Percentiles rank a stretch among this genome's conserved stretches.
Evolutionary conservation across 768 basidiomycete genomes (phyloP).

Genomic region (Chalciporus piperatus): DNA sequence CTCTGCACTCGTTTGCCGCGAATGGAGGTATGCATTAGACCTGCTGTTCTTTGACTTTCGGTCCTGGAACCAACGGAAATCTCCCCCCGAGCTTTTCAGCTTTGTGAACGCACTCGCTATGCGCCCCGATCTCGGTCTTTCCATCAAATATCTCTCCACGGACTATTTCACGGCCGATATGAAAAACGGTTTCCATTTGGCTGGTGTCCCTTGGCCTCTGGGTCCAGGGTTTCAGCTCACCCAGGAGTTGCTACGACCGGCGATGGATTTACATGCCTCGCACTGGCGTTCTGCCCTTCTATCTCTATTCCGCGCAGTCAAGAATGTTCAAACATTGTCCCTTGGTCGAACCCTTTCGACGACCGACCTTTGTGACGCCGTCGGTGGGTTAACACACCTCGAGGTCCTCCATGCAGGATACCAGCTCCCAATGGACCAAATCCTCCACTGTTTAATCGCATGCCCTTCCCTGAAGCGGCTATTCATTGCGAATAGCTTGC

Average conservation of each 20-base stretch:
- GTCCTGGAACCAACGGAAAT: not conserved
- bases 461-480: conserved; percentile 1
- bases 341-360: not conserved
- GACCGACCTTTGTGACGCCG: not conserved
- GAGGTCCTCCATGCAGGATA: not conserved
- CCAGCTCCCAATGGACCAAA: not conserved
- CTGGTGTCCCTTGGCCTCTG: no score
- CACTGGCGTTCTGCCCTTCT: not conserved
- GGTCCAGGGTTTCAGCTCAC: not conserved
- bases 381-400: not conserved
- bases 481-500: not conserved
- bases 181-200: no score
- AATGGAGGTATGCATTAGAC: conserved; percentile 1
- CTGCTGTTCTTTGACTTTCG: conserved; percentile 1
- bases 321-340: not conserved
- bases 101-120: not conserved
- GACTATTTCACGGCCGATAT: not conserved
- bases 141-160: not conserved
- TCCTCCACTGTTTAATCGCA: not conserved
- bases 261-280: not conserved
- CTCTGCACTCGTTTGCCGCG: not conserved
- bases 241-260: not conserved
- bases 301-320: not conserved
- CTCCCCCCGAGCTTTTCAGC: not conserved
- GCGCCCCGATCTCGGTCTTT: not conserved